Percentiles rank a stretch among this genome's conserved stretches.
These are phyloP conservation scores for Purshia tridentata DNA, from an alignment of 306 rosid genomes.

Conservation along the genomic window DNA sequence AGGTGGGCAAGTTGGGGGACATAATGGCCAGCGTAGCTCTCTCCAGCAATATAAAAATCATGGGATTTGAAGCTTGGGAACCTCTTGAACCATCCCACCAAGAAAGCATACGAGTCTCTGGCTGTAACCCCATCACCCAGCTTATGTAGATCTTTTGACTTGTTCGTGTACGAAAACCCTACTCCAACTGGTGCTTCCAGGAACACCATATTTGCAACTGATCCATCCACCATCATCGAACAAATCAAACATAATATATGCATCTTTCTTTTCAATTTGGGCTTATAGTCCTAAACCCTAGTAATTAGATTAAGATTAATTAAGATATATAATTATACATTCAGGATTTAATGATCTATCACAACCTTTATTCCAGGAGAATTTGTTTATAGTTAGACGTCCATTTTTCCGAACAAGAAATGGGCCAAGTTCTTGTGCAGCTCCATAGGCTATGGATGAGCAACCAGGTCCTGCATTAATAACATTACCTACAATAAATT, in stretches of 20 bases:
- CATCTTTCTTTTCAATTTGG: no score
- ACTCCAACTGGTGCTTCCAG: conserved; percentile 78
- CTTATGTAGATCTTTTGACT: conserved; percentile 36
- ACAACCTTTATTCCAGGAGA: conserved; percentile 63
- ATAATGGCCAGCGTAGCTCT: conserved; percentile 75
- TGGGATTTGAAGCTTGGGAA: conserved; percentile 53
- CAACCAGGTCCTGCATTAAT: conserved; percentile 75
- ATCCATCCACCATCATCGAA: neutral
- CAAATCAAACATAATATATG: no score
- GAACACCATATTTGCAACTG: conserved; percentile 68
- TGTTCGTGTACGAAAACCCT: conserved; percentile 70
- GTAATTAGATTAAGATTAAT: neutral
- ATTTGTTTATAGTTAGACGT: conserved; percentile 36
- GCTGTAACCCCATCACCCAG: conserved; percentile 64
- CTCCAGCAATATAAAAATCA: conserved; percentile 62
- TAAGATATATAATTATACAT: neutral
- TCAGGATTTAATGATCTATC: no score
- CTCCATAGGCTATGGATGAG: conserved; percentile 65
- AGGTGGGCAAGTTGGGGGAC: conserved; percentile 79
- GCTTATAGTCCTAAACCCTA: no score
- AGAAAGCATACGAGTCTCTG: conserved; percentile 52
- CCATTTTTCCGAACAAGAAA: conserved; percentile 45
- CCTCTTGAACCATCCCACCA: conserved; percentile 58
- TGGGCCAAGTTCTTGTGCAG: conserved; percentile 79
- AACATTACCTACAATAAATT: neutral